Evolutionary conservation across 2,329 filamentous ascomycete species (phyloP).

Genomic region (Aureobasidium sp.): DNA sequence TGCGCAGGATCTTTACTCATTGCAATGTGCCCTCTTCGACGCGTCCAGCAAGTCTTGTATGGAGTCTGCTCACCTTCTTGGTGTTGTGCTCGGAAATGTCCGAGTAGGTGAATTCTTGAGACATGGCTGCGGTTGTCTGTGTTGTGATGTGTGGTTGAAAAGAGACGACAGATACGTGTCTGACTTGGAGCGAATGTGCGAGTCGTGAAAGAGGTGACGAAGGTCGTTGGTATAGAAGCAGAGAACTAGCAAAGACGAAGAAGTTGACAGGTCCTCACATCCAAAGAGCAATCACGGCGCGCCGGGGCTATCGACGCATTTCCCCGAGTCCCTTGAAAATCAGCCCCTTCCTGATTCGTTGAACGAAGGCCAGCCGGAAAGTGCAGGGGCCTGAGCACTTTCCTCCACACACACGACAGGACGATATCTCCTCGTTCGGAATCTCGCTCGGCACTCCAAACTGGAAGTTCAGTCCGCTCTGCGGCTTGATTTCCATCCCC

Average conservation of each 20-base stretch:
- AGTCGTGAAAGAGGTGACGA: not conserved
- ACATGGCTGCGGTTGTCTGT: slow-evolving; percentile 35
- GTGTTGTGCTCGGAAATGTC: slow-evolving; percentile 79
- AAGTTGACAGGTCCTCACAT: slow-evolving; percentile 1
- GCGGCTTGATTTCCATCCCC: no score
- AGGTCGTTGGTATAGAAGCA: not conserved
- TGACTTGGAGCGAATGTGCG: not conserved
- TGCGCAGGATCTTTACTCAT: not conserved
- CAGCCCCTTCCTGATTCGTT: not conserved
- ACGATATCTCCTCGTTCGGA: no score
- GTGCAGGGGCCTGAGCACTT: no score
- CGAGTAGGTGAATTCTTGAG: slow-evolving; percentile 62
- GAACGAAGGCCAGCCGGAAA: not conserved
- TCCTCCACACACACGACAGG: no score
- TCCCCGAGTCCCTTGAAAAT: not conserved
- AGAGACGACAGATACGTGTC: not conserved
- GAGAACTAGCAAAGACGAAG: not conserved
- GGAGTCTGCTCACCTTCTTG: slow-evolving; percentile 54
- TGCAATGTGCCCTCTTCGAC: not conserved
- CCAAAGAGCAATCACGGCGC: not conserved
- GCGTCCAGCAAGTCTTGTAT: not conserved
- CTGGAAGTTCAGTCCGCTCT: no score
- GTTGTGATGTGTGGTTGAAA: not conserved
- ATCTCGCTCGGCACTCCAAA: no score
- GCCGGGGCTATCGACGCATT: not conserved